Base-by-base conservation (phyloP, 179 eudicot genomes). In the Heliamphora pulchella region DNA sequence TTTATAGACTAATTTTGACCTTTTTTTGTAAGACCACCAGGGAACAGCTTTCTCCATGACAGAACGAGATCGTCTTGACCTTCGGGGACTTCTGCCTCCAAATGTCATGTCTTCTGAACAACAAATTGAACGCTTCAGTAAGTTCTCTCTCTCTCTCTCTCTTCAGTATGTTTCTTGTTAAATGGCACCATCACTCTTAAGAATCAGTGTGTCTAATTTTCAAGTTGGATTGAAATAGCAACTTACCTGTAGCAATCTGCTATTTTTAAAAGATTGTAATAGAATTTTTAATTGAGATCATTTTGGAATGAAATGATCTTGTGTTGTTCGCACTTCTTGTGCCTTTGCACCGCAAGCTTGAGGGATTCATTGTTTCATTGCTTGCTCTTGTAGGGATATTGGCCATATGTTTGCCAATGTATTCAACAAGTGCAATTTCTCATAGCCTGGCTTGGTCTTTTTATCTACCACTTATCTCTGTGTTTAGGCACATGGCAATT, bases 1-100 rank as follows among this genome's bases (percentile, higher is more conserved):
- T 58, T 72, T 22, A 46, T 53, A 77, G 73, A 46, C 54, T 65
- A 44, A 17, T 46, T 50, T 66, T 59, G 59, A 22, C 55, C 17
- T 57, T 80, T 50, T 54, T 54, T 13, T 84, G 76, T 73, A 46
- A 75, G 69, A 69, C 78, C 86, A 61, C 71, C 80, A 95, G 98
- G 98, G 98, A 64, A 95, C 98, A 22, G 94, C 98, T 81, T 95
- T 95, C 84, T 91, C 98, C 57, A 91, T 93, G 91, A 95, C 98
- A 6, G 98, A 95, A 82, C 90, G 97, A 74, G 95, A 95, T 82
- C 92, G 98, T 82, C 98, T 95, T 83, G 95, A 93, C 83, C 95
- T 95, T 82, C 95, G 98, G 4, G 98, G 98, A 59, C 93, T 95
- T 80, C 91, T 95, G 82, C 98, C 98, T 79, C 95, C 98, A 53